A percentile compares a stretch with the other conserved stretches of the same genome.
Evolutionary conservation across 768 basidiomycete species (phyloP).

Genomic region (Lepiota venenata): DNA sequence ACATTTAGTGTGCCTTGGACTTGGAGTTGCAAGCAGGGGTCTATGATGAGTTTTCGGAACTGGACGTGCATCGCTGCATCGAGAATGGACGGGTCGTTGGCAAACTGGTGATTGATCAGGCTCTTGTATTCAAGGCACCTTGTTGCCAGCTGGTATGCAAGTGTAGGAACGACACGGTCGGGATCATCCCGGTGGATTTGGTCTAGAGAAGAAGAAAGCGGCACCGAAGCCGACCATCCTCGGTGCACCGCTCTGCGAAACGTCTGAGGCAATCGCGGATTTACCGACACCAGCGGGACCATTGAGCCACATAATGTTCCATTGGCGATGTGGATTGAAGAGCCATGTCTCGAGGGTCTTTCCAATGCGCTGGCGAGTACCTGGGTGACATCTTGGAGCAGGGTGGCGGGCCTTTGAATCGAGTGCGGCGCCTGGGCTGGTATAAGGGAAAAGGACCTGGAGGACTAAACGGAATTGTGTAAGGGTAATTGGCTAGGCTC

Average conservation of each 20-base stretch:
- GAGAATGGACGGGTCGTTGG: not conserved
- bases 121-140: not conserved
- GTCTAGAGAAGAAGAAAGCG: conserved; percentile 2
- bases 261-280: conserved; percentile 2
- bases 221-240: not conserved
- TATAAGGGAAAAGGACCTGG: no score
- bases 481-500: no score
- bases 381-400: not conserved
- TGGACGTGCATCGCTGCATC: conserved; percentile 3
- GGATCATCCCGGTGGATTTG: not conserved
- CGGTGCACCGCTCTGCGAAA: not conserved
- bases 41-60: conserved; percentile 1
- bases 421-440: not conserved
- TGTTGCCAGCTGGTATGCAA: not conserved
- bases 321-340: no score
- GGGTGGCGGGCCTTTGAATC: not conserved
- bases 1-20: not conserved
- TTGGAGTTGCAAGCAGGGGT: not conserved
- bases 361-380: not conserved
- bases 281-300: conserved; percentile 8
- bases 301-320: not conserved
- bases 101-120: not conserved
- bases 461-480: no score
- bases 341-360: not conserved
- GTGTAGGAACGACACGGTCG: not conserved